phyloP scores from a whole-genome alignment of 1,284 basidiomycete genomes.

The Filobasidium uniguttulatum region DNA sequence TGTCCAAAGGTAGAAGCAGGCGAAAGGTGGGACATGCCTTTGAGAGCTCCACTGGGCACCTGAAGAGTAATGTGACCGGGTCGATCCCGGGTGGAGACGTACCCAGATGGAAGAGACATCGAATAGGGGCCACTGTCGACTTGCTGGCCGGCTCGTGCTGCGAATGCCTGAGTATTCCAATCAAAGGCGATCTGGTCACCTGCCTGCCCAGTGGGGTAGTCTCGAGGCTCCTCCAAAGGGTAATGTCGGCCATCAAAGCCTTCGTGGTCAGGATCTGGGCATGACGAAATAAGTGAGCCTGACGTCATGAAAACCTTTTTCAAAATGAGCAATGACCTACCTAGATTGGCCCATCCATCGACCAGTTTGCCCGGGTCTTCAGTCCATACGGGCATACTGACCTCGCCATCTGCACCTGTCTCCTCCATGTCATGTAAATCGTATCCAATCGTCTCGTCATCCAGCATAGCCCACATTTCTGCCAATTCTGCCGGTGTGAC shows the following conservation, averaged over 20 bases:
- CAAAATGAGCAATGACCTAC: background rate
- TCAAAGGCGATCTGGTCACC: background rate
- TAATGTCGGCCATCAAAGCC: background rate
- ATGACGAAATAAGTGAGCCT: background rate
- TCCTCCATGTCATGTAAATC: background rate
- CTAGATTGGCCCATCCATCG: background rate
- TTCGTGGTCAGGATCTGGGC: background rate
- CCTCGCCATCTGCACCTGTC: background rate
- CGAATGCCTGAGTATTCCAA: background rate
- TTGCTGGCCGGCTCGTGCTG: background rate
- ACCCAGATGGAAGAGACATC: background rate
- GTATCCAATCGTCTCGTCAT: conserved; percentile 4
- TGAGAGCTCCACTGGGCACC: background rate
- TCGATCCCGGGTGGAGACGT: background rate
- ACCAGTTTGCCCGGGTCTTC: background rate
- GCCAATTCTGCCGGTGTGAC: conserved; percentile 8
- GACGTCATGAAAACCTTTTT: background rate
- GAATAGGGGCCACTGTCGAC: background rate
- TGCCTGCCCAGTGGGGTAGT: background rate
- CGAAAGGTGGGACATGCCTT: background rate
- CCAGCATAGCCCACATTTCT: conserved; percentile 12
- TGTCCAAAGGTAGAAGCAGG: background rate
- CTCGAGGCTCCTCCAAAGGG: too few relatives aligned
- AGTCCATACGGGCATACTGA: background rate
- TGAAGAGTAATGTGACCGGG: background rate